Conservation (phyloP, 306 rosid genomes). For the Rubus idaeus region DNA sequence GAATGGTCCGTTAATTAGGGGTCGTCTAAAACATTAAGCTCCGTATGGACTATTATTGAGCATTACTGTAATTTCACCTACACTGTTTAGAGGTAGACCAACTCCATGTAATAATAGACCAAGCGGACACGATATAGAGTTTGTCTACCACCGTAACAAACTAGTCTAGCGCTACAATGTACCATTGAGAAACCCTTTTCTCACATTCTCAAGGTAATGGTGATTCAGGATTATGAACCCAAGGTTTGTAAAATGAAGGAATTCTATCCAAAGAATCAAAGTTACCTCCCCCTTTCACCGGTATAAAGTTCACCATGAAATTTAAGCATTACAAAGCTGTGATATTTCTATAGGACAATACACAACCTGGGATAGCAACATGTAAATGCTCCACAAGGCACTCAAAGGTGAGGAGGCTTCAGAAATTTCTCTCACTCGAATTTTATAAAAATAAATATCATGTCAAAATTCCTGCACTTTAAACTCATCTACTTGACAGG, state of each 20-base stretch:
- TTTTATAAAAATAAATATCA: conserved; percentile 4
- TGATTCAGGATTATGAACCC: not conserved
- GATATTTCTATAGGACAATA: not conserved
- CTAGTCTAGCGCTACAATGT: not conserved
- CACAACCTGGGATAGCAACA: not conserved
- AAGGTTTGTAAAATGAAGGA: not conserved
- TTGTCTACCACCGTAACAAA: not conserved
- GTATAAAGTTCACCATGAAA: not conserved
- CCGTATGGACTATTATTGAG: too few relatives aligned
- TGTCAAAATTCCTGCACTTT: conserved; percentile 20
- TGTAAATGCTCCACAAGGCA: not conserved
- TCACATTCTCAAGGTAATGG: not conserved
- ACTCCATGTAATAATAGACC: too few relatives aligned
- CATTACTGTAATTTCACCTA: too few relatives aligned
- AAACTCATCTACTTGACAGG: conserved; percentile 27
- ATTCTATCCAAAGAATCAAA: not conserved
- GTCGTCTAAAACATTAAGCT: not conserved
- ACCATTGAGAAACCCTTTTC: not conserved
- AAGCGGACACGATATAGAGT: too few relatives aligned
- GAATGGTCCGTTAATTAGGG: not conserved
- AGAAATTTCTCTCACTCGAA: conserved; percentile 24
- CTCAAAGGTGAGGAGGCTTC: conserved; percentile 11
- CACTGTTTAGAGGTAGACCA: not conserved
- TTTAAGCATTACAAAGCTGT: not conserved
- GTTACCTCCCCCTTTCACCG: not conserved